Conservation (phyloP, 2,329 filamentous ascomycete genomes). For the Corinectria fuckeliana region DNA sequence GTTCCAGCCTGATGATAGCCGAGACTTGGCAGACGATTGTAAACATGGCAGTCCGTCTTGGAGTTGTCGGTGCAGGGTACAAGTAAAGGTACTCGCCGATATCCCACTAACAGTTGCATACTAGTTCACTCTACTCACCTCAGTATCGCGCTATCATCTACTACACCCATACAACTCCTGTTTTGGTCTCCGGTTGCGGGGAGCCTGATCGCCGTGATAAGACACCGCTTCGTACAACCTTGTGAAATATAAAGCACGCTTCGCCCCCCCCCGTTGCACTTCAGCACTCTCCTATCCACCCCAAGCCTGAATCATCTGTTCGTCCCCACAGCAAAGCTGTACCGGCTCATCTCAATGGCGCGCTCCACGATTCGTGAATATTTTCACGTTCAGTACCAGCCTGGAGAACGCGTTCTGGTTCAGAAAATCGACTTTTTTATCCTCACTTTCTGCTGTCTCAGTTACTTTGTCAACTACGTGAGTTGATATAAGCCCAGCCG, state of each 20-base stretch:
- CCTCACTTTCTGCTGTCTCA: conserved; percentile 67
- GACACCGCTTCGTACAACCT: not conserved
- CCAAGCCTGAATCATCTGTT: not conserved
- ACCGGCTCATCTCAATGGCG: conserved; percentile 16
- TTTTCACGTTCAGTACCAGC: conserved; percentile 43
- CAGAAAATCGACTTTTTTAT: conserved; percentile 70
- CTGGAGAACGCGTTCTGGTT: conserved; percentile 54
- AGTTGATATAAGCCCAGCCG: conserved; percentile 19
- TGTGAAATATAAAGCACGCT: not conserved
- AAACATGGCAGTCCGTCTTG: not conserved
- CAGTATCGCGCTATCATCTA: not conserved
- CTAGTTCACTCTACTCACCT: too few species aligned
- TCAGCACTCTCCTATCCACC: not conserved
- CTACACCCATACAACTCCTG: not conserved
- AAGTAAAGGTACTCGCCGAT: too few species aligned
- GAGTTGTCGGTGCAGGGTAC: too few species aligned
- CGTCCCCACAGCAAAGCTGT: not conserved
- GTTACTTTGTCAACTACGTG: conserved; percentile 62
- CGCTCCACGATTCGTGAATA: conserved; percentile 40
- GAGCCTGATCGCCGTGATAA: not conserved
- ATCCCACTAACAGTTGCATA: too few species aligned
- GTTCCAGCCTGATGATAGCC: too few species aligned
- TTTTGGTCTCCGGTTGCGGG: not conserved
- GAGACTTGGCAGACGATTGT: not conserved
- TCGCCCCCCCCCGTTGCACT: not conserved